Evolutionary conservation across 495 filamentous ascomycete genomes (phyloP), one percentile per base, ranked within the genome.

Genomic region (Neohortaea acidophila): DNA sequence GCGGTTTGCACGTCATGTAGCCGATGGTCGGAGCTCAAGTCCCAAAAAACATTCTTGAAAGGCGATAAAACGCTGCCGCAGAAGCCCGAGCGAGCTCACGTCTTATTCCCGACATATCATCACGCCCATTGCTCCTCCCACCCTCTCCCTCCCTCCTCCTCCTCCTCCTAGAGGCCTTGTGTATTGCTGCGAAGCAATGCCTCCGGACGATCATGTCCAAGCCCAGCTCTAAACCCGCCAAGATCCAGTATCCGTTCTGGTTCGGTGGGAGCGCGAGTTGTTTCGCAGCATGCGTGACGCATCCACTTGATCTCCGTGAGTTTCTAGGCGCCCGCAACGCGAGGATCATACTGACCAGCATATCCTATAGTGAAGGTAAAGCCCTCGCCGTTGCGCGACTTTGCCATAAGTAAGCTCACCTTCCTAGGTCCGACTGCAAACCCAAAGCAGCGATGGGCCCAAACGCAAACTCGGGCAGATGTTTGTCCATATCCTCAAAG

Each of bases 261-360:
- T 92, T 94, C 59, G 86, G 86, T 26, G 86, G 86, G 17, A 87
- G 79, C 52, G 82, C 86, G 14, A 85, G 79, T 47, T 87, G 81
- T 57, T 77, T 91, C 63, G 85, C 86, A 24, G 86, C 86, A 9
- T 75, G 73, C 47, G 75, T 91, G 17, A 94, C 86, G 22, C 86
- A 94, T 65, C 86, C 86, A 20, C 65, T 94, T 49, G 84, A 92
- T 70, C 66, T 81, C 27, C 67, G 79, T 83, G 63, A 51, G 73
- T 63, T 21, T 34, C 21, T n/a, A n/a, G n/a, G n/a, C n/a, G n/a
- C n/a, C n/a, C n/a, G n/a, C n/a, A n/a, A n/a, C n/a, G n/a, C n/a
- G n/a, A n/a, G n/a, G n/a, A n/a, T n/a, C n/a, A n/a, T n/a, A n/a
- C n/a, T n/a, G n/a, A n/a, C n/a, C n/a, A n/a, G n/a, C n/a, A 53